Conservation (phyloP, 805 yeast genomes). For the Saccharomycopsis sp. region DNA sequence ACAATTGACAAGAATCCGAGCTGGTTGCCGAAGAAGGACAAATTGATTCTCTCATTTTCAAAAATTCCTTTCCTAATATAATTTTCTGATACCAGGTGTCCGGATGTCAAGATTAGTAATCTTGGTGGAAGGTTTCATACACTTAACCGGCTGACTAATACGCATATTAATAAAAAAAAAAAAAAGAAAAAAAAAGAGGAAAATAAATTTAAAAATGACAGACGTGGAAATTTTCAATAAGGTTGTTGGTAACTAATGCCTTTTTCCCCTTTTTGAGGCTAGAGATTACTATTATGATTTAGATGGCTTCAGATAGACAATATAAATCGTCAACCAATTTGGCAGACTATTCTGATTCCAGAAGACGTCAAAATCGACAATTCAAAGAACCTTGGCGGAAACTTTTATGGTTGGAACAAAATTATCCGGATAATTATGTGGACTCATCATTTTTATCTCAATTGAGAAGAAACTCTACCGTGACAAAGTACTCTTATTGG, state of each 20-base stretch:
- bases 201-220: too few species aligned
- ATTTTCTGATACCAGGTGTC: too few species aligned
- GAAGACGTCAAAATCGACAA: background rate
- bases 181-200: too few species aligned
- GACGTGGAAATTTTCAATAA: too few species aligned
- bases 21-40: background rate
- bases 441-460: constrained; percentile 77
- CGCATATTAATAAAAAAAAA: too few species aligned
- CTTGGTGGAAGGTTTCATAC: too few species aligned
- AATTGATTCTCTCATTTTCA: background rate
- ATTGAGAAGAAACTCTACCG: constrained; percentile 68
- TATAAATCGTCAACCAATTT: constrained; percentile 14
- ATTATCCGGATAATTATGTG: constrained; percentile 88
- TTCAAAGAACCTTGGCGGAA: constrained; percentile 62
- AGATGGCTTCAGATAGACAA: constrained; percentile 6
- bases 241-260: too few species aligned
- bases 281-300: too few species aligned
- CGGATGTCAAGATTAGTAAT: too few species aligned
- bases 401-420: constrained; percentile 76
- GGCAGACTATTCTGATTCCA: background rate
- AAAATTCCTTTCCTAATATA: too few species aligned
- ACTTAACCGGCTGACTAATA: too few species aligned
- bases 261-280: too few species aligned
- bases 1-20: background rate
- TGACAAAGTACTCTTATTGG: constrained; percentile 55